phyloP scores from a whole-genome alignment of 108 stramenopile species.

The Nannochloropsis salina region DNA sequence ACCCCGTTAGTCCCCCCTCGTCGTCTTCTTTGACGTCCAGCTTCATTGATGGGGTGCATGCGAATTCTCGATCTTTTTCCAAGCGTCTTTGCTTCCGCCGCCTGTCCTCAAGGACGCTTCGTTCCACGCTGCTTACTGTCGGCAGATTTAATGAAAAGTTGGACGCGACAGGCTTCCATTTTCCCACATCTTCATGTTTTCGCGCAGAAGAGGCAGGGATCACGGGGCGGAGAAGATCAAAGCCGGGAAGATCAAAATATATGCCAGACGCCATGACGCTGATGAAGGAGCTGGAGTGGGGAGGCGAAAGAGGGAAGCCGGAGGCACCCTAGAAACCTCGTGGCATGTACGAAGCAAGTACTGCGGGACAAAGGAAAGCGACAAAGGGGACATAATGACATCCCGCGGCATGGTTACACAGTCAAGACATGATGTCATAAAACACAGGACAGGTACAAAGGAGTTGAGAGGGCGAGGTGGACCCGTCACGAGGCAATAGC shows the following conservation, averaged over 20 bases:
- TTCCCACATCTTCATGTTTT: no score
- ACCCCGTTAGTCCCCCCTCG: not conserved
- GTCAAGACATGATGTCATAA: no score
- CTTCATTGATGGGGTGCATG: not conserved
- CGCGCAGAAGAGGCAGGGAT: not conserved
- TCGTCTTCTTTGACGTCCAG: not conserved
- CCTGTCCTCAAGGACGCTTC: not conserved
- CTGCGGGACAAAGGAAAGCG: no score
- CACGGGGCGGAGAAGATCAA: not conserved
- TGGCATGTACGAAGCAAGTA: no score
- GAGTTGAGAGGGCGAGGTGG: no score
- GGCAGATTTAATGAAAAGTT: not conserved
- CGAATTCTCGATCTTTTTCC: slow-evolving; percentile 15
- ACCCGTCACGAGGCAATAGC: no score
- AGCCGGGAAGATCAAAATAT: slow-evolving; percentile 11
- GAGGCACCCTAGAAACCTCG: no score
- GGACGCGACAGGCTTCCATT: no score
- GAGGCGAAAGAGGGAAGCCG: no score
- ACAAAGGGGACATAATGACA: no score
- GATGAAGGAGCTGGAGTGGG: not conserved
- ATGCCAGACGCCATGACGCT: slow-evolving; percentile 11
- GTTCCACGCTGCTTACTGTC: slow-evolving; percentile 13
- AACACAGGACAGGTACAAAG: no score
- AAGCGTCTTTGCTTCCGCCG: not conserved
- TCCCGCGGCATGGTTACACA: no score